Evolutionary conservation across 768 basidiomycete species (phyloP).

Genomic region (Mycena vulgaris): DNA sequence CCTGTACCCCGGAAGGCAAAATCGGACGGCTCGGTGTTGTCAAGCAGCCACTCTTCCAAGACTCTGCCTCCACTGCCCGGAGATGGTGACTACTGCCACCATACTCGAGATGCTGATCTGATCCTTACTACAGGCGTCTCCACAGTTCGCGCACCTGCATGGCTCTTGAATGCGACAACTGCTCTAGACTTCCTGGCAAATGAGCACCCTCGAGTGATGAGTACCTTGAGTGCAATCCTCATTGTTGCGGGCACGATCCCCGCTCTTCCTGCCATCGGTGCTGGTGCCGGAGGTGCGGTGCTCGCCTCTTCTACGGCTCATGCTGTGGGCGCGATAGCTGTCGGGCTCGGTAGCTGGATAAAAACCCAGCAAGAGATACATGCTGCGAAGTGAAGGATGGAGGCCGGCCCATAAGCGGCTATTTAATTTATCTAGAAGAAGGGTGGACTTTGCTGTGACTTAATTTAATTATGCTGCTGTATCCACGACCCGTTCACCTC

Average conservation of each 20-base stretch:
- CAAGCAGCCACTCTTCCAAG: conserved; percentile 26
- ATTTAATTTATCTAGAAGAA: neutral
- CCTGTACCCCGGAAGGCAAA: conserved; percentile 47
- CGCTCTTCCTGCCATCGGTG: conserved; percentile 76
- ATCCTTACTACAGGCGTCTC: conserved; percentile 52
- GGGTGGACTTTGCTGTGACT: conserved; percentile 8
- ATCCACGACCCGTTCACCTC: conserved; percentile 57
- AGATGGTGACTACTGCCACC: conserved; percentile 14
- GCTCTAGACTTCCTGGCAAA: conserved; percentile 82
- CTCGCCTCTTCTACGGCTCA: conserved; percentile 83
- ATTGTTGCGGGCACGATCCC: conserved; percentile 86
- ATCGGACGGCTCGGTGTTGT: conserved; percentile 42
- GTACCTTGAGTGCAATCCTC: conserved; percentile 80
- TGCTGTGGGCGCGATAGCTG: conserved; percentile 84
- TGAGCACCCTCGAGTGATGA: conserved; percentile 85
- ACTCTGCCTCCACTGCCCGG: conserved; percentile 33
- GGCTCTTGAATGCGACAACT: conserved; percentile 83
- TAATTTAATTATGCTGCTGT: conserved; percentile 26
- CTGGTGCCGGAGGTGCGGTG: conserved; percentile 80
- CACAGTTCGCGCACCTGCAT: conserved; percentile 76
- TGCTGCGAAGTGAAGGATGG: conserved; percentile 18
- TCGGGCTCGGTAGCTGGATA: conserved; percentile 76
- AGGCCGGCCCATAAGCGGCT: neutral
- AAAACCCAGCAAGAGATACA: conserved; percentile 62
- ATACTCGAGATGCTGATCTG: too few relatives aligned